These are phyloP conservation scores for Erysimum pusillum DNA, from an alignment of 441 rosid species.

Conservation along the genomic window DNA sequence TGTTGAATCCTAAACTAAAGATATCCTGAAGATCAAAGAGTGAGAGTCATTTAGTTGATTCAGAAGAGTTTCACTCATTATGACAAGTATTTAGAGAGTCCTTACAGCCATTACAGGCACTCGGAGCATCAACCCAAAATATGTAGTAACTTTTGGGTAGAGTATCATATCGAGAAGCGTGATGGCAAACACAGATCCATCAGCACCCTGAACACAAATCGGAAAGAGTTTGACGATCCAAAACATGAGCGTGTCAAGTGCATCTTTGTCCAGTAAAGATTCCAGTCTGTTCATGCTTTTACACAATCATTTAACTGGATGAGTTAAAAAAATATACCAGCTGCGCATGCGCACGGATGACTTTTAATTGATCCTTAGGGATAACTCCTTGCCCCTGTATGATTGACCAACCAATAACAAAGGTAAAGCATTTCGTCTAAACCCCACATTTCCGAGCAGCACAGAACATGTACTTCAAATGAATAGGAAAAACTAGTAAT, in stretches of 20 bases:
- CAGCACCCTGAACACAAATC: conserved; percentile 65
- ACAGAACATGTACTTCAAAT: conserved; percentile 13
- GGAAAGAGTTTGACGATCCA: conserved; percentile 18
- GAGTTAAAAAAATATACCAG: conserved; percentile 56
- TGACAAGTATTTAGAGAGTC: conserved; percentile 9
- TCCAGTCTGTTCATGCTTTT: conserved; percentile 10
- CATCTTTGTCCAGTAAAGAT: conserved; percentile 14
- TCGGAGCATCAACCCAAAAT: conserved; percentile 63
- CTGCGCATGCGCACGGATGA: conserved; percentile 9
- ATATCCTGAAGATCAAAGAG: conserved; percentile 60
- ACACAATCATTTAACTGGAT: conserved; percentile 7
- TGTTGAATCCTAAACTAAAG: conserved; percentile 70
- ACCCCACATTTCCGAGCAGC: no score
- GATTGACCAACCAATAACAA: conserved; percentile 21
- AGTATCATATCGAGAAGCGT: conserved; percentile 84
- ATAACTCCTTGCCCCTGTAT: conserved; percentile 55
- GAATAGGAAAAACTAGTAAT: not conserved
- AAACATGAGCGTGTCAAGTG: not conserved
- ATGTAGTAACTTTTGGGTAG: conserved; percentile 72
- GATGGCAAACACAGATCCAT: conserved; percentile 86
- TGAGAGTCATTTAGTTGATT: conserved; percentile 13
- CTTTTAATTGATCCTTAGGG: conserved; percentile 56
- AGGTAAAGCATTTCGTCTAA: not conserved
- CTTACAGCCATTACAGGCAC: conserved; percentile 79
- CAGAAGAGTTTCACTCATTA: conserved; percentile 27